Percentiles rank a stretch among this genome's conserved stretches.
Conservation (phyloP, 2,329 filamentous ascomycete species). For the Botrytis byssoidea region DNA sequence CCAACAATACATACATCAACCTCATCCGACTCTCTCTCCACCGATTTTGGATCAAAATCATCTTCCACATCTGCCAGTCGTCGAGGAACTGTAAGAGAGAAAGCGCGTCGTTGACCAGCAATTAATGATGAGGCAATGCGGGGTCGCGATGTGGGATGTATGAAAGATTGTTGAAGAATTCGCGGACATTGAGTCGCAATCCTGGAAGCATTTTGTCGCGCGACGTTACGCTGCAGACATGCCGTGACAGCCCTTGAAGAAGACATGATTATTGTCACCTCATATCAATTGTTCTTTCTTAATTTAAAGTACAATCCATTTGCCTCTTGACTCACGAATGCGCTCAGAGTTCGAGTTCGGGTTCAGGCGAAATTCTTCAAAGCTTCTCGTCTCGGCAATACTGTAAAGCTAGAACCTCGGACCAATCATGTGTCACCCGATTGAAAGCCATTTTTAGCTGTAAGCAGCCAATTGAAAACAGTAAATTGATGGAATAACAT, state of each 20-base stretch:
- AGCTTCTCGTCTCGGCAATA: slow-evolving; percentile 23
- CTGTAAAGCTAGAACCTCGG: background rate
- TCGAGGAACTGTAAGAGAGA: slow-evolving; percentile 45
- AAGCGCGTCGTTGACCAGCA: slow-evolving; percentile 40
- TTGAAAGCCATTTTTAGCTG: slow-evolving; percentile 21
- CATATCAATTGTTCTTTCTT: slow-evolving; percentile 30
- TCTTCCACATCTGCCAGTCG: slow-evolving; percentile 50
- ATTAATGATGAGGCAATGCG: slow-evolving; percentile 24
- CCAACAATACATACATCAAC: slow-evolving; percentile 97
- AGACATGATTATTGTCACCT: slow-evolving; percentile 34
- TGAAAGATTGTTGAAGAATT: slow-evolving; percentile 26
- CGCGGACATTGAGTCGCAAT: slow-evolving; percentile 25
- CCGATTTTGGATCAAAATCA: slow-evolving; percentile 61
- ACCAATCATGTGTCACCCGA: slow-evolving; percentile 23
- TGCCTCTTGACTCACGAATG: slow-evolving; percentile 7
- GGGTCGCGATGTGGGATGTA: slow-evolving; percentile 28
- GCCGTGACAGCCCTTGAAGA: slow-evolving; percentile 34
- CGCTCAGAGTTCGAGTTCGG: background rate
- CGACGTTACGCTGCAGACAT: slow-evolving; percentile 33
- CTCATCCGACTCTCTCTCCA: slow-evolving; percentile 87
- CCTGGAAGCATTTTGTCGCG: slow-evolving; percentile 26
- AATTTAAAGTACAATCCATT: slow-evolving; percentile 2
- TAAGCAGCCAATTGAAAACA: slow-evolving; percentile 11
- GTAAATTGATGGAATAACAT: background rate
- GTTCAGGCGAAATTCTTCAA: slow-evolving; percentile 6